phyloP scores from a whole-genome alignment of 495 filamentous ascomycete genomes.

The Talaromyces proteolyticus region DNA sequence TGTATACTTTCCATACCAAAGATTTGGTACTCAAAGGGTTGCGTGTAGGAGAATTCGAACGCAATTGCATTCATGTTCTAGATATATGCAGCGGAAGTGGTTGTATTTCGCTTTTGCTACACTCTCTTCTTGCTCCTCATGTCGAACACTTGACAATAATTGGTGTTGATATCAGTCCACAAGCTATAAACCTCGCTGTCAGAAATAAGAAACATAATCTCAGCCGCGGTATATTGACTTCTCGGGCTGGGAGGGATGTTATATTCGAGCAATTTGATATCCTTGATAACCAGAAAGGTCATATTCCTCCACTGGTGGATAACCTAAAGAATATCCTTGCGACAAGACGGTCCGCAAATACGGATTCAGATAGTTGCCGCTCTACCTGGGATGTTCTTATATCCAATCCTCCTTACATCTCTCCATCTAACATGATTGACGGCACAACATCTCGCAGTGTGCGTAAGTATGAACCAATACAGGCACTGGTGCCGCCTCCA shows the following conservation, averaged over 20 bases:
- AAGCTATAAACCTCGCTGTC: conserved; percentile 55
- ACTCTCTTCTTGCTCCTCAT: conserved; percentile 42
- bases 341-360: neutral
- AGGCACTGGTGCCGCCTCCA: conserved; percentile 66
- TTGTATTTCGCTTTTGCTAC: conserved; percentile 76
- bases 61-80: conserved; percentile 49
- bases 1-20: conserved; percentile 54
- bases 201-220: conserved; percentile 55
- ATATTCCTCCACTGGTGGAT: conserved; percentile 8
- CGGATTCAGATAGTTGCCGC: neutral
- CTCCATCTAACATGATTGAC: conserved; percentile 44
- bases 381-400: conserved; percentile 62
- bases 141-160: conserved; percentile 25
- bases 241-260: conserved; percentile 29
- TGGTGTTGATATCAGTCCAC: conserved; percentile 32
- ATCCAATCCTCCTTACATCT: conserved; percentile 91
- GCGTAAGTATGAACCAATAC: conserved; percentile 68
- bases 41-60: neutral
- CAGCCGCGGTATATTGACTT: conserved; percentile 14
- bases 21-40: conserved; percentile 26
- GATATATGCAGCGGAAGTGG: conserved; percentile 90
- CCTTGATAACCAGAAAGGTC: conserved; percentile 24
- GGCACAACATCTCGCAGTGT: conserved; percentile 65
- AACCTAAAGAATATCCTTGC: conserved; percentile 7
- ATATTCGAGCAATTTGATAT: conserved; percentile 51